Percentiles rank a stretch among this genome's conserved stretches.
Evolutionary conservation across 129 eudicot species (phyloP).

Genomic region (Flaveria sonorensis): DNA sequence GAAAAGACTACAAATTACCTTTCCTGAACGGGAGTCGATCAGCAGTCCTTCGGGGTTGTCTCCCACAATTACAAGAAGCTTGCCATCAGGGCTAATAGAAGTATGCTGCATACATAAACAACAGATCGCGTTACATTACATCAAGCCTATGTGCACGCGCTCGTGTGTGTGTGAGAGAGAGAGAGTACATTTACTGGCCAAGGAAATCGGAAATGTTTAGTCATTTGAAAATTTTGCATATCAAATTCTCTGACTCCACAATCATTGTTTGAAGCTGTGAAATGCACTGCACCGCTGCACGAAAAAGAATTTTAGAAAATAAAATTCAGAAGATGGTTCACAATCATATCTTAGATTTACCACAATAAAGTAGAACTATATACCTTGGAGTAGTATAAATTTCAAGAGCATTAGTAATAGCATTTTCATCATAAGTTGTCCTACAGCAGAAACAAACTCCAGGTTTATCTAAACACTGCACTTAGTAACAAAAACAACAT

Average conservation of each 20-base stretch:
- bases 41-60: conserved; percentile 67
- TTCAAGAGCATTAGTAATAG: conserved; percentile 81
- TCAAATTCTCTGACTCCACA: conserved; percentile 80
- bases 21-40: conserved; percentile 68
- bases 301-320: background rate
- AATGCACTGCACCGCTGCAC: conserved; percentile 81
- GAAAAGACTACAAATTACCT: conserved; percentile 45
- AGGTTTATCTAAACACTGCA: conserved; percentile 77
- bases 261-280: conserved; percentile 88
- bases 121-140: conserved; percentile 1
- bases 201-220: conserved; percentile 62
- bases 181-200: conserved; percentile 83
- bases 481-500: background rate
- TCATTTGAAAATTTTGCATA: conserved; percentile 65
- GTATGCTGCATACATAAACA: conserved; percentile 62
- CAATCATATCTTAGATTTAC: background rate
- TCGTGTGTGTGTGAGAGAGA: background rate
- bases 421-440: conserved; percentile 84
- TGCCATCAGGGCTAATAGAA: conserved; percentile 73
- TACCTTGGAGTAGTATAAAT: conserved; percentile 69
- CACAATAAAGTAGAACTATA: background rate
- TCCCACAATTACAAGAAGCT: conserved; percentile 67
- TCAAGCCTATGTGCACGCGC: background rate
- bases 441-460: conserved; percentile 76
- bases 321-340: background rate